Conservation (phyloP, 2,329 filamentous ascomycete species). For the Cladobotryum mycophilum region DNA sequence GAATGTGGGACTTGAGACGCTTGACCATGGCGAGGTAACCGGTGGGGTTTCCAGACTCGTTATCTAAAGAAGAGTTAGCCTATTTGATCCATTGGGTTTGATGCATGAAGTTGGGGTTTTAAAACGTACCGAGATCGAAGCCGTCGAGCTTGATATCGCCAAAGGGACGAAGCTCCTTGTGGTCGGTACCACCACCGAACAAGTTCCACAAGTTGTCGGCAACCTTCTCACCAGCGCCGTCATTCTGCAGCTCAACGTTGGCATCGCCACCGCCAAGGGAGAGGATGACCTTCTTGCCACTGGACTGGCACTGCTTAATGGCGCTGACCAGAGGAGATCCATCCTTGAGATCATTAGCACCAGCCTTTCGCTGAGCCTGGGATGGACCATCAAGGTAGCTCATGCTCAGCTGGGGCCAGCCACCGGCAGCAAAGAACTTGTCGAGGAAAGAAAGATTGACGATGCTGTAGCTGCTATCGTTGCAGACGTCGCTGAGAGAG, state of each 20-base stretch:
- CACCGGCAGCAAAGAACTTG: conserved; percentile 12
- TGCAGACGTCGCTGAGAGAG: conserved; percentile 13
- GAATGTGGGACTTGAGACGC: conserved; percentile 45
- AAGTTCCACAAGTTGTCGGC: conserved; percentile 61
- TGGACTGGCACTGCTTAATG: conserved; percentile 52
- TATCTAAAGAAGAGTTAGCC: conserved; percentile 2
- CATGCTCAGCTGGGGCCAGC: neutral
- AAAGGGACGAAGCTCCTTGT: conserved; percentile 54
- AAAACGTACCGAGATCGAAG: conserved; percentile 50
- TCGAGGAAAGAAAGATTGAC: conserved; percentile 17
- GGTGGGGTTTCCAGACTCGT: conserved; percentile 55
- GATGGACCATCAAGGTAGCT: conserved; percentile 4
- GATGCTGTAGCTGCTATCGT: conserved; percentile 14
- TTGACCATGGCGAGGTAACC: conserved; percentile 55
- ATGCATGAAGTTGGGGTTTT: too few relatives aligned
- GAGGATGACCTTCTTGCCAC: conserved; percentile 62
- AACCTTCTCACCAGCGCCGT: conserved; percentile 41
- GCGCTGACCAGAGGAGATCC: conserved; percentile 13
- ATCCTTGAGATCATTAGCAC: conserved; percentile 16
- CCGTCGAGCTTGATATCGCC: conserved; percentile 59
- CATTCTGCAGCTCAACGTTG: conserved; percentile 49
- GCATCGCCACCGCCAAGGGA: conserved; percentile 63
- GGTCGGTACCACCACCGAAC: conserved; percentile 46
- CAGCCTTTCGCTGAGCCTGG: conserved; percentile 12
- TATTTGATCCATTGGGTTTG: too few relatives aligned